phyloP scores from a whole-genome alignment of 1,139 yeast species.

The Geotrichum citri-aurantii region DNA sequence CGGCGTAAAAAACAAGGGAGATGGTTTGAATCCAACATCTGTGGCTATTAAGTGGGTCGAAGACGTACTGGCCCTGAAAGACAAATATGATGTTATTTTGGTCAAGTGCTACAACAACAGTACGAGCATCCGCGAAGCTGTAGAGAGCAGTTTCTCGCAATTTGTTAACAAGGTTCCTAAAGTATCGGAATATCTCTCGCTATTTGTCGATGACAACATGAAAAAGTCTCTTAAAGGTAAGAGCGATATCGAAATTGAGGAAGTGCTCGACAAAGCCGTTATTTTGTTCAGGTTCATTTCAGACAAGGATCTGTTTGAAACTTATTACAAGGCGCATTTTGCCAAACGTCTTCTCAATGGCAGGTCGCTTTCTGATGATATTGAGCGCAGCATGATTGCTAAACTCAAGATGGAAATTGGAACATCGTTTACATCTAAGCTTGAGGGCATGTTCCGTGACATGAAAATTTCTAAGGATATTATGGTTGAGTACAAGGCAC shows the following conservation, averaged over 20 bases:
- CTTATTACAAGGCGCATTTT: constrained; percentile 78
- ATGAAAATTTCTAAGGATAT: constrained; percentile 61
- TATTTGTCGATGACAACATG: constrained; percentile 67
- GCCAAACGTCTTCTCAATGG: constrained; percentile 71
- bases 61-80: constrained; percentile 49
- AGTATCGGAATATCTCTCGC: constrained; percentile 67
- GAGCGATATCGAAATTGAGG: constrained; percentile 50
- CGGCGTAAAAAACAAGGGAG: constrained; percentile 28
- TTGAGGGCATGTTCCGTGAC: constrained; percentile 86
- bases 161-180: constrained; percentile 55
- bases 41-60: constrained; percentile 71
- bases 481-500: constrained; percentile 41
- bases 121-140: constrained; percentile 46
- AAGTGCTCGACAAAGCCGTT: constrained; percentile 50
- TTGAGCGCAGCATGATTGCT: constrained; percentile 66
- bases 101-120: constrained; percentile 47
- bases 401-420: constrained; percentile 77
- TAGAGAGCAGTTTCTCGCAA: constrained; percentile 51
- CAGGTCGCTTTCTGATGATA: constrained; percentile 49
- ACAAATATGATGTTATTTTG: constrained; percentile 46
- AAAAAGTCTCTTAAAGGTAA: constrained; percentile 54
- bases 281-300: constrained; percentile 60
- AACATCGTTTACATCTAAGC: constrained; percentile 66
- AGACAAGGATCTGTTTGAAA: constrained; percentile 86
- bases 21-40: constrained; percentile 40